A percentile compares a stretch with the other conserved stretches of the same genome.
phyloP scores from a whole-genome alignment of 345 rosid genomes.

The Camelina laxa region DNA sequence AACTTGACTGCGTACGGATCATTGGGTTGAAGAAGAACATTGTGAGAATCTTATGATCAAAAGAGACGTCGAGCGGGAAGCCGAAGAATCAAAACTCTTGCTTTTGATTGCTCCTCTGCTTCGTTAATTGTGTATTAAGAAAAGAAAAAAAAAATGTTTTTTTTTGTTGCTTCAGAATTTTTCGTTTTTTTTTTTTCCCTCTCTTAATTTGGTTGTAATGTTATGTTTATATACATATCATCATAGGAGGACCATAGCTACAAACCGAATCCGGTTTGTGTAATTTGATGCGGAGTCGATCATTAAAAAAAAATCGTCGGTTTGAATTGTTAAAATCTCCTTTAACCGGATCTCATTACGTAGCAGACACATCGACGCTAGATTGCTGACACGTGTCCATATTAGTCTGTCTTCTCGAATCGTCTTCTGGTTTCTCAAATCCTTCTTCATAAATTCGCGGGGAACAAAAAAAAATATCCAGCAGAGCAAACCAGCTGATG shows the following conservation, averaged over 20 bases:
- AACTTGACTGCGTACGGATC: conserved; percentile 36
- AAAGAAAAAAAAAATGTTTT: background rate
- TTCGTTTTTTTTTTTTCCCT: conserved; percentile 3
- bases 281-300: conserved; percentile 30
- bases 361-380: background rate
- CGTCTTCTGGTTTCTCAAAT: conserved; percentile 17
- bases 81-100: conserved; percentile 31
- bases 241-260: conserved; percentile 41
- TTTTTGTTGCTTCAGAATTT: conserved; percentile 44
- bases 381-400: conserved; percentile 26
- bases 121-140: conserved; percentile 45
- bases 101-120: conserved; percentile 42
- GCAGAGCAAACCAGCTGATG: conserved; percentile 26
- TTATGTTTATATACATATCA: conserved; percentile 38
- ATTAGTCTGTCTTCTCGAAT: conserved; percentile 19
- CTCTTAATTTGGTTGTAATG: conserved; percentile 41
- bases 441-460: background rate
- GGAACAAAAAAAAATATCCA: background rate
- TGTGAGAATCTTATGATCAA: conserved; percentile 14
- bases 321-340: conserved; percentile 27
- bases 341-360: background rate
- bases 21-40: conserved; percentile 31
- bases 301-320: background rate
- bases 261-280: conserved; percentile 43
- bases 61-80: conserved; percentile 33